A percentile compares a stretch with the other conserved stretches of the same genome.
Conservation (phyloP, 345 rosid species). For the Brassica cretica region DNA sequence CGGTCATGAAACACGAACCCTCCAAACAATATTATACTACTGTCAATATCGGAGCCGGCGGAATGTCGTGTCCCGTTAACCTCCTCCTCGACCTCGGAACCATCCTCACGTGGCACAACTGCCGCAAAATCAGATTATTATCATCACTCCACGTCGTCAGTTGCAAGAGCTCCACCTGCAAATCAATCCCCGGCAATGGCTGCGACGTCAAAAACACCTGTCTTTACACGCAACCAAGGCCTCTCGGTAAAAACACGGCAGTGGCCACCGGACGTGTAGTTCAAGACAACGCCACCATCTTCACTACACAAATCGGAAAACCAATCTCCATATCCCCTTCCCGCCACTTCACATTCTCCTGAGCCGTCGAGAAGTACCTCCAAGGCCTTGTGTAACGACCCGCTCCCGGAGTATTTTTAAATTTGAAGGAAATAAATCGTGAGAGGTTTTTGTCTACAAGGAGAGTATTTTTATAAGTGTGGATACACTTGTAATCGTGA, state of each 20-base stretch:
- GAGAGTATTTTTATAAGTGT: too few species aligned
- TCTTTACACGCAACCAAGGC: neutral
- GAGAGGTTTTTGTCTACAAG: too few species aligned
- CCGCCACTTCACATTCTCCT: neutral
- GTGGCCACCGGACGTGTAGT: neutral
- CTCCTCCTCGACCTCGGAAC: neutral
- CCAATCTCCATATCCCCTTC: neutral
- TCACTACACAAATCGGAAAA: neutral
- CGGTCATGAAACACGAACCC: neutral
- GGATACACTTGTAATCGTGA: too few species aligned
- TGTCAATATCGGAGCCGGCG: neutral
- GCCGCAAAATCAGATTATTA: neutral
- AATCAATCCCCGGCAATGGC: neutral
- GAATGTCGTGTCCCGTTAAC: neutral
- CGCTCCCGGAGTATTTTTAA: too few species aligned
- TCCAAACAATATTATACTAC: neutral
- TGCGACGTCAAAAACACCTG: neutral
- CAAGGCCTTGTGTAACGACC: neutral
- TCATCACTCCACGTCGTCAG: neutral
- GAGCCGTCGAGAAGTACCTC: neutral
- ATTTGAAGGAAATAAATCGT: too few species aligned
- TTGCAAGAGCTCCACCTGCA: neutral
- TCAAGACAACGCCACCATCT: neutral
- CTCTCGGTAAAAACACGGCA: neutral
- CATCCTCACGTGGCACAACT: neutral